These are phyloP conservation scores for Penicillium manginii DNA, from an alignment of 495 filamentous ascomycete genomes.

Conservation along the genomic window DNA sequence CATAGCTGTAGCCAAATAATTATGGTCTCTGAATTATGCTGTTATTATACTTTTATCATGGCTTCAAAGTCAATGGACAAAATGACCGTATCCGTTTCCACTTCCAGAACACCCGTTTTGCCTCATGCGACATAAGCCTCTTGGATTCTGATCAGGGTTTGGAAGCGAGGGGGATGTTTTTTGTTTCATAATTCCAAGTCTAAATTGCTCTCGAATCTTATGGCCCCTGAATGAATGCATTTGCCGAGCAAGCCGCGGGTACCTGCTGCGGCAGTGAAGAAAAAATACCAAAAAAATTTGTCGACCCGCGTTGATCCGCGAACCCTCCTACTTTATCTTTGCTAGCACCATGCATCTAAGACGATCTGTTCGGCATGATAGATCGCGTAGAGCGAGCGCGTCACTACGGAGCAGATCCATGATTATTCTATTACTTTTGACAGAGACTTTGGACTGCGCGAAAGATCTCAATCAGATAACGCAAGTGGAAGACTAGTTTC, in stretches of 20 bases:
- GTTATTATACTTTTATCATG: too few species aligned
- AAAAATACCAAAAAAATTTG: not conserved
- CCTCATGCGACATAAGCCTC: too few species aligned
- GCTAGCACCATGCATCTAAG: not conserved
- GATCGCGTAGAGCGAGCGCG: not conserved
- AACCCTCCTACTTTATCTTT: not conserved
- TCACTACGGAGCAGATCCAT: not conserved
- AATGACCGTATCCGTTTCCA: too few species aligned
- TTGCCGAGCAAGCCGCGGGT: not conserved
- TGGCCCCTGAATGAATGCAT: not conserved
- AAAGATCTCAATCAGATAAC: slow-evolving; percentile 22
- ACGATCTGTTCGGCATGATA: not conserved
- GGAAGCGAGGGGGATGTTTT: too few species aligned
- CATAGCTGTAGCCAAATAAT: too few species aligned
- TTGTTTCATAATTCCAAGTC: not conserved
- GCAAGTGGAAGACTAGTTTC: not conserved
- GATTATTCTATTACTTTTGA: not conserved
- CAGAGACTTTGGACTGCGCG: not conserved
- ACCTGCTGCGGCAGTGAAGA: not conserved
- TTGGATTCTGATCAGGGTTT: too few species aligned
- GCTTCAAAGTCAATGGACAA: too few species aligned
- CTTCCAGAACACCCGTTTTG: too few species aligned
- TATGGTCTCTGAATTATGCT: too few species aligned
- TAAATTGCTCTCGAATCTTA: not conserved
- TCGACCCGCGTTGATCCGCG: slow-evolving; percentile 3